A percentile compares a stretch with the other conserved stretches of the same genome.
Evolutionary conservation across 345 rosid genomes (phyloP).

Genomic region (Pistacia integerrima): DNA sequence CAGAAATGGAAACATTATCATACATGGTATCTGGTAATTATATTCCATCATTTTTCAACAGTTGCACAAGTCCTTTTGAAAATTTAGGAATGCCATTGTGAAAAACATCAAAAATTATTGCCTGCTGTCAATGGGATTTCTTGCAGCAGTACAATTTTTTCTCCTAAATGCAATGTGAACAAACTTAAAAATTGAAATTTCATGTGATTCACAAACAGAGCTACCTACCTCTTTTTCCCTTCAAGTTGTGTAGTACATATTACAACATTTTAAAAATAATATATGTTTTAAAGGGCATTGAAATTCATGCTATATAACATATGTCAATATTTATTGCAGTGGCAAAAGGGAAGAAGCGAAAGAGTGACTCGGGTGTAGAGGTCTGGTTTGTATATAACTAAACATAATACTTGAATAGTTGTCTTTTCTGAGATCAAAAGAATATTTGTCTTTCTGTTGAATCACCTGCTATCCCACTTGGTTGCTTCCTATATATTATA

Average conservation of each 20-base stretch:
- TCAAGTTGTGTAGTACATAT: background rate
- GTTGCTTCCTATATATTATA: background rate
- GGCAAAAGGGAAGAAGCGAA: constrained; percentile 84
- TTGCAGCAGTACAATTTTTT: background rate
- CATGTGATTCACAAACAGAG: background rate
- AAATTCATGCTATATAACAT: constrained; percentile 15
- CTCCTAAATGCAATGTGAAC: background rate
- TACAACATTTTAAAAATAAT: constrained; percentile 2
- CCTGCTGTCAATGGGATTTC: background rate
- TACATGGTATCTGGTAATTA: background rate
- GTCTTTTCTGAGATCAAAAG: background rate
- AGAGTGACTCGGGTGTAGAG: constrained; percentile 77
- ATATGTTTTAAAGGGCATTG: background rate
- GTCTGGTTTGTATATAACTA: constrained; percentile 44
- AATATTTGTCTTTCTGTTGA: background rate
- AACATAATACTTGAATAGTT: constrained; percentile 7
- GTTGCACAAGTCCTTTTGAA: background rate
- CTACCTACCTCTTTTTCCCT: background rate
- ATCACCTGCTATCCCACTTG: background rate
- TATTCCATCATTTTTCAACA: background rate
- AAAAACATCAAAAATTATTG: background rate
- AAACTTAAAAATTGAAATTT: constrained; percentile 3
- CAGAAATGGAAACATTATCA: background rate
- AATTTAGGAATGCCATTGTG: background rate
- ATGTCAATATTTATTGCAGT: constrained; percentile 48